A percentile compares a stretch with the other conserved stretches of the same genome.
Evolutionary conservation across 495 filamentous ascomycete genomes (phyloP).

Genomic region (Penicillium nucicola): DNA sequence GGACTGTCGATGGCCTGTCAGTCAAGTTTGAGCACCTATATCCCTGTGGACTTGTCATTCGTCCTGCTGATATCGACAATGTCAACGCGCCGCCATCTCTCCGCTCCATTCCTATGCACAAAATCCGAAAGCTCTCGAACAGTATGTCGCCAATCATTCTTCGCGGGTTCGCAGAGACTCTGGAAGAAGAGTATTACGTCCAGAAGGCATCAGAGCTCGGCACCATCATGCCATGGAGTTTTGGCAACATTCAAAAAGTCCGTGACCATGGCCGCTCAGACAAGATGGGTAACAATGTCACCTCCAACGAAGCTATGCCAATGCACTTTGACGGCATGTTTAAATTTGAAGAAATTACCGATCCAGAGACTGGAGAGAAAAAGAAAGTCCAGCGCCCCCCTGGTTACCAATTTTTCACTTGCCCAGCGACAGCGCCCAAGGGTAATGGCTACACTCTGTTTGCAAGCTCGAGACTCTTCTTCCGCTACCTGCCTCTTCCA

Average conservation of each 20-base stretch:
- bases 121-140: slow-evolving; percentile 47
- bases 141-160: slow-evolving; percentile 50
- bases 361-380: slow-evolving; percentile 25
- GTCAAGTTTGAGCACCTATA: slow-evolving; percentile 42
- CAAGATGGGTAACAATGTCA: slow-evolving; percentile 43
- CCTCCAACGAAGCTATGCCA: slow-evolving; percentile 52
- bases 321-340: slow-evolving; percentile 57
- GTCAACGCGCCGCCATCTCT: slow-evolving; percentile 29
- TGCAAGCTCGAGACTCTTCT: slow-evolving; percentile 46
- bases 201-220: slow-evolving; percentile 45
- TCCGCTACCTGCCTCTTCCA: slow-evolving; percentile 43
- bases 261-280: slow-evolving; percentile 37
- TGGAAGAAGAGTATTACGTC: slow-evolving; percentile 40
- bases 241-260: slow-evolving; percentile 48
- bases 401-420: slow-evolving; percentile 53
- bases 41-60: slow-evolving; percentile 42
- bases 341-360: slow-evolving; percentile 39
- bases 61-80: slow-evolving; percentile 20
- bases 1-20: slow-evolving; percentile 20
- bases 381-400: slow-evolving; percentile 22
- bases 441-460: slow-evolving; percentile 52
- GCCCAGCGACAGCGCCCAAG: slow-evolving; percentile 42
- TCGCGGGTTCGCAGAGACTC: slow-evolving; percentile 48
- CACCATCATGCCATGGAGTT: slow-evolving; percentile 43
- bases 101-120: slow-evolving; percentile 38